Evolutionary conservation across 1,284 basidiomycete genomes (phyloP).

Genomic region (Cryptococcus sp.): DNA sequence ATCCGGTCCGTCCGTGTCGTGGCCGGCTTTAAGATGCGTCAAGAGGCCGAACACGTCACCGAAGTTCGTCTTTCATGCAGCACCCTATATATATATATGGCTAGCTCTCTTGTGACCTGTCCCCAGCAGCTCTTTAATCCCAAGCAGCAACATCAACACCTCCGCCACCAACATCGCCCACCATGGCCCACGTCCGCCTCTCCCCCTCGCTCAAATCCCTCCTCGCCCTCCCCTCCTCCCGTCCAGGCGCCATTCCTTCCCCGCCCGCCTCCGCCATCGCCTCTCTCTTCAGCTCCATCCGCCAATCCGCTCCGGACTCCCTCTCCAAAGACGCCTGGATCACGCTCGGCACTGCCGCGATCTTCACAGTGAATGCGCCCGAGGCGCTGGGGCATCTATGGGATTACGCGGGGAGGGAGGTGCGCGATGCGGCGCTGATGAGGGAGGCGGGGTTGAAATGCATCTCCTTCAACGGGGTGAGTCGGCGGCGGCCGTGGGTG

Average conservation of each 20-base stretch:
- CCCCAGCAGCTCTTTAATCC: no score
- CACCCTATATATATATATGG: no score
- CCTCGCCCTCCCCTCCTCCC: slow-evolving; percentile 33
- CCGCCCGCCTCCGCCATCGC: slow-evolving; percentile 19
- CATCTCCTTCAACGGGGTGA: slow-evolving; percentile 83
- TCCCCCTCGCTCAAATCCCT: slow-evolving; percentile 43
- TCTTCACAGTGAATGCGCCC: slow-evolving; percentile 47
- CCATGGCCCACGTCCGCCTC: slow-evolving; percentile 26
- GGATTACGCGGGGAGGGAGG: slow-evolving; percentile 29
- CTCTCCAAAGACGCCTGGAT: slow-evolving; percentile 33
- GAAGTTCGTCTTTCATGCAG: no score
- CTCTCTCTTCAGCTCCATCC: slow-evolving; percentile 33
- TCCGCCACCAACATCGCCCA: no score
- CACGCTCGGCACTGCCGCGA: slow-evolving; percentile 35
- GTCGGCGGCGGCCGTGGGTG: slow-evolving; percentile 7
- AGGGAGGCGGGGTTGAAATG: slow-evolving; percentile 92
- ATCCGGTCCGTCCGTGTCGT: no score
- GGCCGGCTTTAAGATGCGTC: no score
- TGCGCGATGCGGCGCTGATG: slow-evolving; percentile 58
- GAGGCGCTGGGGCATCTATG: slow-evolving; percentile 38
- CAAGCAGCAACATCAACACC: no score
- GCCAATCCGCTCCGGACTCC: slow-evolving; percentile 12
- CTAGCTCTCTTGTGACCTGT: no score
- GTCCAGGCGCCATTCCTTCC: slow-evolving; percentile 32
- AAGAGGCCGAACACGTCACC: no score